Evolutionary conservation across 192 early-diverging fungal species (phyloP).

Genomic region (Dissophora ornata): DNA sequence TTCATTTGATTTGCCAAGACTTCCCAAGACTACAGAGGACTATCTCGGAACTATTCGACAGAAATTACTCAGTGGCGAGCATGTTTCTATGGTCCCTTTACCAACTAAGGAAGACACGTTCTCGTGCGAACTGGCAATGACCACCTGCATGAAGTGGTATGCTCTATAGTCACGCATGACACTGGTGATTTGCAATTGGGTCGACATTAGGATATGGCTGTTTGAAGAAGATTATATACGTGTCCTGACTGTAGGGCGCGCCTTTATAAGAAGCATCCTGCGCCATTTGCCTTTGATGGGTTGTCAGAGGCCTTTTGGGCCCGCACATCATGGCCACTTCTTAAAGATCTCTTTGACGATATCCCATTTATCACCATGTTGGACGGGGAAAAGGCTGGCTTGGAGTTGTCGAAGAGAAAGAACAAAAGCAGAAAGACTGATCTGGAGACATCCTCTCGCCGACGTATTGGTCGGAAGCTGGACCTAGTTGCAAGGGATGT

Average conservation of each 20-base stretch:
- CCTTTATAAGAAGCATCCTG: not conserved
- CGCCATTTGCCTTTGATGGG: not conserved
- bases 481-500: constrained; percentile 3
- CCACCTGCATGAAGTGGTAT: constrained; percentile 9
- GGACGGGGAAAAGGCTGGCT: constrained; percentile 6
- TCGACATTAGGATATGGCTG: no score
- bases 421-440: not conserved
- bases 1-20: not conserved
- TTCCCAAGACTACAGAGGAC: not conserved
- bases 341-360: constrained; percentile 5
- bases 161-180: not conserved
- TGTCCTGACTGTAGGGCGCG: not conserved
- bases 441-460: not conserved
- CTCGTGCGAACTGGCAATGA: not conserved
- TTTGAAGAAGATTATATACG: not conserved
- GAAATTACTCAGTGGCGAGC: not conserved
- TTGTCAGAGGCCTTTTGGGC: constrained; percentile 4
- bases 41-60: not conserved
- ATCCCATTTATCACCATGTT: not conserved
- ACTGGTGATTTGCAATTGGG: no score
- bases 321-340: constrained; percentile 1
- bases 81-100: not conserved
- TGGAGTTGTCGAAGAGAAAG: not conserved
- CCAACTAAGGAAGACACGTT: not conserved
- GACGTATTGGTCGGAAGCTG: constrained; percentile 2